Base-by-base conservation (phyloP, 768 basidiomycete genomes). In the Suillus paluster region DNA sequence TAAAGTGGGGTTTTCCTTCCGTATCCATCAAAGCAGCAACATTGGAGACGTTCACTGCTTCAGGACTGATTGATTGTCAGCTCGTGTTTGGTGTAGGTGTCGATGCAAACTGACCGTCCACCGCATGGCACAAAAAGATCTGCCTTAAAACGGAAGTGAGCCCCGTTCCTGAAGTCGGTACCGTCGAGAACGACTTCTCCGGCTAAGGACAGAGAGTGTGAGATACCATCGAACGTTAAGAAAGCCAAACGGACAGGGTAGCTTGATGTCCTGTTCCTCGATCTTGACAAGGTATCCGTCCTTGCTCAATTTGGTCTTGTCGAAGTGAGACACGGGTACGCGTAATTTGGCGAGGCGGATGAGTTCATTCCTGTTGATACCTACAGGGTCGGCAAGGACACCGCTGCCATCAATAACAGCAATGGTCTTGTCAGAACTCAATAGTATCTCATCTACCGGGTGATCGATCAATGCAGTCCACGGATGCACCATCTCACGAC, bases 111-210 rank as follows among this genome's bases (percentile, higher is more conserved):
- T 68, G 64, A 87, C 81, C 94, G 86, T 56, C 95, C 97, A 78
- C 97, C 97, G 71, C 97, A 99, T 58, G 97, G 97, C 1, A 99
- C 97, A 67, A 99, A 94, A 55, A 99, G 73, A 71, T 99, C 97
- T 8, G 95, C 91, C 84, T 97, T 98, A 87, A 94, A 97, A 65
- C 97, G 84, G 66, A 99, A 79, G 75, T 99, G 97, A 30, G 97
- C 97, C 19, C 82, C 84, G 76, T 99, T 99, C 58, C 97, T 86
- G 88, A 98, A 98, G 73, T 97, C 95, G 8, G 94, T 97, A 2
- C 97, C 97, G 71, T 99, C 96, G 15, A 91, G 77, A 23, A 99
- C 83, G 64, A 98, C 75, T 77, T 99, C 97, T 34, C 97, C 97
- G 44, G 92, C 94, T 97, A 41, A 56, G 1, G 27, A 44, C 2